Conservation (phyloP, 2,329 filamentous ascomycete species). For the Apiospora kogelbergensis region DNA sequence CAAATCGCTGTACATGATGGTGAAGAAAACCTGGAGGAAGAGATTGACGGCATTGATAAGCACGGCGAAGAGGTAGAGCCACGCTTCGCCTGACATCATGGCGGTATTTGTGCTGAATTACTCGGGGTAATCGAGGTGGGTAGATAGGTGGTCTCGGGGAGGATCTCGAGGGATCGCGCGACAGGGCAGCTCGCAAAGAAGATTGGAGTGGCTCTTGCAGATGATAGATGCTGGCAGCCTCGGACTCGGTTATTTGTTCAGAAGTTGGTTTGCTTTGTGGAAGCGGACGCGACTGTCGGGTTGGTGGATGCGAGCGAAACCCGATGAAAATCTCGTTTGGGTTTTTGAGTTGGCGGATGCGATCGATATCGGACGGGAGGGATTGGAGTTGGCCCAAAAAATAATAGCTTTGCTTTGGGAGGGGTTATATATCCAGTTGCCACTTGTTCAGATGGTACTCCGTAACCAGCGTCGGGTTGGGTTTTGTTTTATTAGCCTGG, state of each 20-base stretch:
- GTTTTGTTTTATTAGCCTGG: background rate
- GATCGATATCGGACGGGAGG: conserved; percentile 9
- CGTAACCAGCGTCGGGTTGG: background rate
- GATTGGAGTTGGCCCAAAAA: background rate
- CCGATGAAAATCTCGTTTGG: background rate
- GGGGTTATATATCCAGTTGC: conserved; percentile 4
- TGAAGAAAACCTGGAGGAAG: conserved; percentile 99
- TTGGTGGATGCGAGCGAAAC: background rate
- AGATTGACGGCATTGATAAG: conserved; percentile 99
- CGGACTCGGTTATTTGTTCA: background rate
- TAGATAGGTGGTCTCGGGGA: background rate
- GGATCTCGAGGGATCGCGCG: background rate
- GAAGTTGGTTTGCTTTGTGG: background rate
- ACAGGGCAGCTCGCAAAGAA: background rate
- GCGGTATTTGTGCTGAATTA: conserved; percentile 3
- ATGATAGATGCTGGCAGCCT: background rate
- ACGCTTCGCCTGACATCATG: conserved; percentile 93
- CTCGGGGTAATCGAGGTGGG: background rate
- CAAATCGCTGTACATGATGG: conserved; percentile 99
- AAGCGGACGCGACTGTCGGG: background rate
- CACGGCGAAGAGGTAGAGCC: conserved; percentile 96
- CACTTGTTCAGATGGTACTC: background rate
- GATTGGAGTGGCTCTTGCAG: background rate
- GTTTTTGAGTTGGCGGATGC: background rate
- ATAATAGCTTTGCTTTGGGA: background rate